Evolutionary conservation across 768 basidiomycete genomes (phyloP), one percentile per base, ranked within the genome.

Genomic region (Xerocomus spinulosus): DNA sequence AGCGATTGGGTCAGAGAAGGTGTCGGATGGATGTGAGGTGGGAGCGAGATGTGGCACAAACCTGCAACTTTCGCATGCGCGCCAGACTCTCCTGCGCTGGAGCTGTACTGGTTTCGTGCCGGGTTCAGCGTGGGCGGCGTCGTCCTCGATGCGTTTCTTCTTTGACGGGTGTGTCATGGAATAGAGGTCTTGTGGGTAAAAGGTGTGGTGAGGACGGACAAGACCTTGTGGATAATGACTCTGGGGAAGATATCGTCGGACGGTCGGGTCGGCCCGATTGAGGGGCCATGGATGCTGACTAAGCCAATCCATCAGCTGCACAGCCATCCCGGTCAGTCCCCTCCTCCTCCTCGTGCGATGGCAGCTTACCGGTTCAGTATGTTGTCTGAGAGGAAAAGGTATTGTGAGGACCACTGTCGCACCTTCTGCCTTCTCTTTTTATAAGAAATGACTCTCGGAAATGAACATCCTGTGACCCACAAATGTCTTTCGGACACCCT

Each of bases 21-120:
- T 46, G 46, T 48, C 50, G 41, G 53, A 42, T 35, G 26, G 43
- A n/a, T 46, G 53, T 54, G 52, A 52, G 49, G 52, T 2, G 5
- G 26, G 42, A 10, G 29, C 7, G 37, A 43, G 56, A 52, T 35
- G 51, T 44, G 61, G 58, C 41, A 73, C 80, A 39, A 52, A 84
- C 89, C 89, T 82, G 74, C 90, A 92, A 59, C 83, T 82, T 73
- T 92, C 90, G 70, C 89, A 92, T 66, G 89, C 89, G 47, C 90
- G 72, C 90, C 91, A 92, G 39, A 92, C 90, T 57, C 90, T 70
- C 38, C 80, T 68, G 48, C 90, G 77, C 66, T 90, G 89, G 21
- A 91, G 74, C 64, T 86, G 85, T 35, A 91, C 65, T 26, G 87
- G 86, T 59, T 87, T 88, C 41, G 76, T 64, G 56, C 82, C 78